Conservation (phyloP, 2,329 filamentous ascomycete species). For the Phialophora chinensis region DNA sequence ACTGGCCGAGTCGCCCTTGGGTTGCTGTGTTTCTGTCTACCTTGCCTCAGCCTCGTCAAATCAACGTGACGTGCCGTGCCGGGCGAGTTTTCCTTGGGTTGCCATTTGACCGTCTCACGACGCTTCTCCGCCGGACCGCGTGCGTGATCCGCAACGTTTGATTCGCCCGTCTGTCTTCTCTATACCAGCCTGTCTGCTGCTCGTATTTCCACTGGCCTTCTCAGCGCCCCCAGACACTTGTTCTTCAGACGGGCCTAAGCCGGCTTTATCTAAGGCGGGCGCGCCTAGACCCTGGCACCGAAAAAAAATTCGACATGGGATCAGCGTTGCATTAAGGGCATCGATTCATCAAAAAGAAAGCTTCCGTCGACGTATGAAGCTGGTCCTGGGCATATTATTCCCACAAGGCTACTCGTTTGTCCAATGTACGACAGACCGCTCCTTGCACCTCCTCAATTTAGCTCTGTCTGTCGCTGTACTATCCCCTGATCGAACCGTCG, state of each 20-base stretch:
- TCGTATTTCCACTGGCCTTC: constrained; percentile 9
- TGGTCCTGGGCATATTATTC: constrained; percentile 20
- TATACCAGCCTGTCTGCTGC: constrained; percentile 25
- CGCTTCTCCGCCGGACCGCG: constrained; percentile 28
- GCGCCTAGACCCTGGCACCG: constrained; percentile 21
- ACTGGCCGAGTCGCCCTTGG: not conserved
- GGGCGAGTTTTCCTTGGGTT: not conserved
- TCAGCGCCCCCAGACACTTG: constrained; percentile 11
- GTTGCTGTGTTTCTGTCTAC: not conserved
- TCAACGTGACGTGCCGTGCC: not conserved
- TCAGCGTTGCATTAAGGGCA: constrained; percentile 24
- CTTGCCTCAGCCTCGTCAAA: not conserved
- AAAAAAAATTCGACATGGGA: constrained; percentile 31
- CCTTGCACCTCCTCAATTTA: constrained; percentile 17
- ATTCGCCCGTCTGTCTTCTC: constrained; percentile 26
- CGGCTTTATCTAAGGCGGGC: not conserved
- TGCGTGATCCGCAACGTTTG: constrained; percentile 27
- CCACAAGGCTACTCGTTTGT: constrained; percentile 18
- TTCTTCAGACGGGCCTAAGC: constrained; percentile 12
- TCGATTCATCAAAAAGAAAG: constrained; percentile 6
- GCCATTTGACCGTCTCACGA: constrained; percentile 15
- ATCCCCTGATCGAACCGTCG: constrained; percentile 11
- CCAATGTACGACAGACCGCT: constrained; percentile 26
- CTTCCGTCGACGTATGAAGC: constrained; percentile 1
- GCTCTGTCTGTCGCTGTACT: constrained; percentile 16